Conservation (phyloP, 1,139 yeast species). For the Pichia sorboxylosa region DNA sequence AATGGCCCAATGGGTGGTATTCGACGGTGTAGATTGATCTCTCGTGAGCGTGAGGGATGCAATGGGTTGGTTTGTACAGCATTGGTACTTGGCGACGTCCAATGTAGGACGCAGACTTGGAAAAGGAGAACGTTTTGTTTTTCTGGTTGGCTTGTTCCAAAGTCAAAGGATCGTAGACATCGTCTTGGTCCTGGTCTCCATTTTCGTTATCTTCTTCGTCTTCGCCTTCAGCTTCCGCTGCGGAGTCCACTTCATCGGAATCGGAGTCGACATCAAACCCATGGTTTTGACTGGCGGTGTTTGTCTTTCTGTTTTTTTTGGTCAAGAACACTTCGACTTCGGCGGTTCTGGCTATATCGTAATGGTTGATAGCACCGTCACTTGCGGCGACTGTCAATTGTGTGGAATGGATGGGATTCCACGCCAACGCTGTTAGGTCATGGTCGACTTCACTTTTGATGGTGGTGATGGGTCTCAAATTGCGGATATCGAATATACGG, state of each 20-base stretch:
- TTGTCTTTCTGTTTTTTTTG: too few species aligned
- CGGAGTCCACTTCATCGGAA: neutral
- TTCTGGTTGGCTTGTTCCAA: neutral
- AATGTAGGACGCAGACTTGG: too few species aligned
- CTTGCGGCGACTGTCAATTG: constrained; percentile 78
- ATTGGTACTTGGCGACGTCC: constrained; percentile 6
- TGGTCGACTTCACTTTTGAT: constrained; percentile 65
- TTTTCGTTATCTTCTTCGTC: neutral
- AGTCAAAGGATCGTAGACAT: neutral
- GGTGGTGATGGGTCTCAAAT: constrained; percentile 64
- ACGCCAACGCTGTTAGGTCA: constrained; percentile 74
- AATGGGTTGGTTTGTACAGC: constrained; percentile 41
- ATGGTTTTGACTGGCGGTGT: neutral
- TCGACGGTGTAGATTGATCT: constrained; percentile 83
- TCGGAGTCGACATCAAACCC: neutral
- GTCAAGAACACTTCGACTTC: constrained; percentile 9
- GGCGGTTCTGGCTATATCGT: constrained; percentile 46
- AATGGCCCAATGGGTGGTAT: constrained; percentile 90
- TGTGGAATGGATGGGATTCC: constrained; percentile 87
- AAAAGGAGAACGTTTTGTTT: neutral
- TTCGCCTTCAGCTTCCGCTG: neutral
- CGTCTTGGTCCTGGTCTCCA: too few species aligned
- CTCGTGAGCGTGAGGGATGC: constrained; percentile 87
- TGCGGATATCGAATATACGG: constrained; percentile 74
- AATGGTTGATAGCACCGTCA: constrained; percentile 79